Evolutionary conservation across 176 grass and related monocot species (phyloP), one percentile per base, ranked within the genome.

Genomic region (Cymbopogon citratus): DNA sequence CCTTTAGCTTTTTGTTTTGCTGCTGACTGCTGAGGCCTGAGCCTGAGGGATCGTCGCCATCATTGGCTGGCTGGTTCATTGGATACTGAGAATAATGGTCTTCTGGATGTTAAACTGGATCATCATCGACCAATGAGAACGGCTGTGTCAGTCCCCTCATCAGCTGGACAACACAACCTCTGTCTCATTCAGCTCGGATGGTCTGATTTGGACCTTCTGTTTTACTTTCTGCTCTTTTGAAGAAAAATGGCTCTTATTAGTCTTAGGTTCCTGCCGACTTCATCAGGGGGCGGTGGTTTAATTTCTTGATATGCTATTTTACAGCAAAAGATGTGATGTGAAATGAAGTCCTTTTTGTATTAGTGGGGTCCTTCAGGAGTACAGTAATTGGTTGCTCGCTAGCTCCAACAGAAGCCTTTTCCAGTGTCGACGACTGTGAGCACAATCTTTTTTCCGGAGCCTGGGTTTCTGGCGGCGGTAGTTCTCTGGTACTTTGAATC

Each of bases 401-500:
- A 80, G 68, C 61, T 79, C 80, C 69, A 87, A 87, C 25, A 27
- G 69, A 70, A 52, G 79, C 80, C 73, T 90, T 90, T 79, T 44
- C 24, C 73, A 33, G 66, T 75, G 71, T 73, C 74, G 75, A 74
- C 73, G 75, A 79, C 73, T 69, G 48, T 75, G 80, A 74, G 49
- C 77, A 54, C 82, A 25, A 63, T 85, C 24, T 81, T 76, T 80
- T 80, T 12, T 76, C 36, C 24, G 41, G 31, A n/a, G 54, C 9
- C 63, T 70, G 64, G 25, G 54, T 85, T 77, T 81, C 78, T 81
- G 45, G 38, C 43, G 62, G 35, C 28, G 48, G 10, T 73, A 24
- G 33, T 84, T 69, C 10, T 46, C 10, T 46, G 28, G 35, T 77
- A 26, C 60, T 28, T 41, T 14, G 12, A 84, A 74, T 36, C 38